Evolutionary conservation across 208 protist genomes (phyloP).

Genomic region (Blastocrithidia nonstop): DNA sequence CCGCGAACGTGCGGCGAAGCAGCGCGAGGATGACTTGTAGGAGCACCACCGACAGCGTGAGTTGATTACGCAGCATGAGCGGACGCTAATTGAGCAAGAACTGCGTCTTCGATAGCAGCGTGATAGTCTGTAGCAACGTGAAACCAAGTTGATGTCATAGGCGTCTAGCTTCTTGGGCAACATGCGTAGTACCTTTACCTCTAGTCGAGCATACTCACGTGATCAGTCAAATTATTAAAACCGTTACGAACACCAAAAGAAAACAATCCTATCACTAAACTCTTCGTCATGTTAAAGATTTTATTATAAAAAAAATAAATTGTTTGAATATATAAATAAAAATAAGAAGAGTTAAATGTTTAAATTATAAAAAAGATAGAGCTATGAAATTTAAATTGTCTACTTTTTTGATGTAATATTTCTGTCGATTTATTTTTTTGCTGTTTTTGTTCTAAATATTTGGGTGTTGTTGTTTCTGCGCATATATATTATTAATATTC

Average conservation of each 20-base stretch:
- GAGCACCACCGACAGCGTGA: constrained; percentile 72
- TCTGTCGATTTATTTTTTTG: too few relatives aligned
- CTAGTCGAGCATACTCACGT: constrained; percentile 42
- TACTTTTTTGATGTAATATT: too few relatives aligned
- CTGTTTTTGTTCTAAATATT: too few relatives aligned
- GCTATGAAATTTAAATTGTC: too few relatives aligned
- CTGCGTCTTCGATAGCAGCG: constrained; percentile 76
- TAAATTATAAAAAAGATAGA: too few relatives aligned
- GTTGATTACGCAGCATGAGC: constrained; percentile 75
- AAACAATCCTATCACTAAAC: neutral
- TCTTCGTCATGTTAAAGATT: too few relatives aligned
- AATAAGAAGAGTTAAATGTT: too few relatives aligned
- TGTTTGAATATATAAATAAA: neutral
- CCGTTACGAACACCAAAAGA: neutral
- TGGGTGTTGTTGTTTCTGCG: too few relatives aligned
- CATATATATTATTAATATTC: too few relatives aligned
- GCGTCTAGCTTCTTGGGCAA: constrained; percentile 69
- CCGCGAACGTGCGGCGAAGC: constrained; percentile 45
- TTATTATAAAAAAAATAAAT: neutral
- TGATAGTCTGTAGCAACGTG: constrained; percentile 75
- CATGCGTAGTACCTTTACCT: constrained; percentile 35
- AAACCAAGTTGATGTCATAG: constrained; percentile 79
- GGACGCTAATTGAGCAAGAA: constrained; percentile 80
- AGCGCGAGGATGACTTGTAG: constrained; percentile 56
- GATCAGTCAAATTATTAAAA: constrained; percentile 32